Percentiles rank a stretch among this genome's conserved stretches.
phyloP scores from a whole-genome alignment of 2,329 filamentous ascomycete genomes.

The Calonectria pseudoreteaudii region DNA sequence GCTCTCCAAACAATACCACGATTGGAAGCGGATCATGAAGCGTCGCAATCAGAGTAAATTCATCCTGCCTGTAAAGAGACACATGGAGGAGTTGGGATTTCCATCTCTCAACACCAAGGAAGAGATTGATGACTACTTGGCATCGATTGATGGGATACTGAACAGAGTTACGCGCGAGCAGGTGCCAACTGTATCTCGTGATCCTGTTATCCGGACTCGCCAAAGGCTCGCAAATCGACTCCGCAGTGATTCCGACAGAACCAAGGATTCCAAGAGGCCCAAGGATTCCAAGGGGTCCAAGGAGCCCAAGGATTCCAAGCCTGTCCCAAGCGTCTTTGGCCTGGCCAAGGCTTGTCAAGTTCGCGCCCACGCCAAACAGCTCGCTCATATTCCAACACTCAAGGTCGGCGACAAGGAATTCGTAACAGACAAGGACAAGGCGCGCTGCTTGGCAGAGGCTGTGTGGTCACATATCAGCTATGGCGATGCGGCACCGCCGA shows the following conservation, averaged over 20 bases:
- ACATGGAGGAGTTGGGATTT: not conserved
- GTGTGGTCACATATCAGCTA: not conserved
- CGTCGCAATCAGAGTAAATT: not conserved
- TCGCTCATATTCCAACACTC: not conserved
- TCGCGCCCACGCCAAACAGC: not conserved
- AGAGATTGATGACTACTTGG: not conserved
- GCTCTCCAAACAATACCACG: not conserved
- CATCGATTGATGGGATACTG: not conserved
- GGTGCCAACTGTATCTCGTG: not conserved
- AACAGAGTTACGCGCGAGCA: not conserved
- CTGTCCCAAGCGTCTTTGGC: not conserved
- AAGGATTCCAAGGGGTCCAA: not conserved
- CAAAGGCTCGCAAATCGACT: not conserved
- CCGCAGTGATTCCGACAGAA: too few relatives aligned
- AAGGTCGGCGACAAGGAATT: not conserved
- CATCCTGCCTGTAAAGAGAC: not conserved
- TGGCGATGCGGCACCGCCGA: not conserved
- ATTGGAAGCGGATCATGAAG: not conserved
- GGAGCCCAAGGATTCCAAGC: accelerated
- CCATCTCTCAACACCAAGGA: not conserved
- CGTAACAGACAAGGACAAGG: not conserved
- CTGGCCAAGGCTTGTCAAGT: not conserved
- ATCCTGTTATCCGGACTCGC: not conserved
- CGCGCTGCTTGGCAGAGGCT: not conserved
- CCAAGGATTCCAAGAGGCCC: accelerated